Evolutionary conservation across 805 yeast species (phyloP).

Genomic region (Yarrowia divulgata): DNA sequence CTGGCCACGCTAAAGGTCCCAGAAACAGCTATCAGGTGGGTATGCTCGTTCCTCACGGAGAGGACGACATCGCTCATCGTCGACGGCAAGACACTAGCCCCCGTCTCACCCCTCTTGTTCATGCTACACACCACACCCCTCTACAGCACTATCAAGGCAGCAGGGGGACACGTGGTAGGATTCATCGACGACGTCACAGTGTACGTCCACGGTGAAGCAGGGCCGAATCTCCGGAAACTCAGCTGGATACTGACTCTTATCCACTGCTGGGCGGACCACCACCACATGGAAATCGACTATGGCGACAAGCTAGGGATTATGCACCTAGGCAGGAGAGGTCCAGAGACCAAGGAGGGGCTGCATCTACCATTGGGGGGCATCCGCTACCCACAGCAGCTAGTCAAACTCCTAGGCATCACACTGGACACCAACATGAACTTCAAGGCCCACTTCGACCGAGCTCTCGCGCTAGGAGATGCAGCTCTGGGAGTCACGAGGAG

Average conservation of each 20-base stretch:
- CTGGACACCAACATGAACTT: too few relatives aligned
- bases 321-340: too few relatives aligned
- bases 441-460: too few relatives aligned
- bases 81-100: neutral
- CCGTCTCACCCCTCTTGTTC: neutral
- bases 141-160: neutral
- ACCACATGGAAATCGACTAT: neutral
- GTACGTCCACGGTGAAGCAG: neutral
- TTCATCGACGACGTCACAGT: conserved; percentile 3
- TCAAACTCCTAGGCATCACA: too few relatives aligned
- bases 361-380: too few relatives aligned
- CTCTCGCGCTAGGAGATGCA: too few relatives aligned
- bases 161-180: neutral
- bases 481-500: too few relatives aligned
- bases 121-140: neutral
- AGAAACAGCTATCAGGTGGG: neutral
- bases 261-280: neutral
- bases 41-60: neutral
- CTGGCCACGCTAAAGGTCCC: neutral
- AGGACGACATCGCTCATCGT: neutral
- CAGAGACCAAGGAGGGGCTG: too few relatives aligned
- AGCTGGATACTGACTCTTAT: neutral
- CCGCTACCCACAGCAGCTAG: too few relatives aligned
- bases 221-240: neutral
- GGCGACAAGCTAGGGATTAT: conserved; percentile 1